These are phyloP conservation scores for Rhodofomes roseus DNA, from an alignment of 1,284 basidiomycete species.

Conservation along the genomic window DNA sequence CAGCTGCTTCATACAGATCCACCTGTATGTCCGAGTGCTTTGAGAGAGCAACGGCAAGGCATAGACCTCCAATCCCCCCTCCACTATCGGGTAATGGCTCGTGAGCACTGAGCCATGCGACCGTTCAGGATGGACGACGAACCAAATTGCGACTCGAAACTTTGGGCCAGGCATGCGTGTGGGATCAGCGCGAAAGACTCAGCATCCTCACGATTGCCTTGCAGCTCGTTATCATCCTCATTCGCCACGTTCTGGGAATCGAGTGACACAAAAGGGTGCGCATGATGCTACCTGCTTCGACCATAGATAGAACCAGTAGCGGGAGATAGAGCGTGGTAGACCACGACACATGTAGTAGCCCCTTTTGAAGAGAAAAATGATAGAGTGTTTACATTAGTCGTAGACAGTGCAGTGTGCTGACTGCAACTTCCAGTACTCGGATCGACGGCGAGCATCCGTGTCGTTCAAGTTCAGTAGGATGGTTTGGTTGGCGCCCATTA, in stretches of 20 bases:
- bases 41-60: conserved; percentile 40
- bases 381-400: neutral
- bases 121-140: neutral
- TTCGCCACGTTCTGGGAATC: neutral
- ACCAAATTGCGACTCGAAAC: conserved; percentile 27
- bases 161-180: conserved; percentile 5
- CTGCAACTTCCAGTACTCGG: no score
- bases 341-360: no score
- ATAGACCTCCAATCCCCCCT: conserved; percentile 46
- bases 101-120: neutral
- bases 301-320: no score
- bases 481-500: neutral
- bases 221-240: no score
- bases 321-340: neutral
- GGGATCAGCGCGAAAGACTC: neutral
- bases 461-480: no score
- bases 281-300: no score
- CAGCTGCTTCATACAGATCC: conserved; percentile 44
- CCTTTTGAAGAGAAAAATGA: no score
- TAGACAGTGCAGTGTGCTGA: no score
- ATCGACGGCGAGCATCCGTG: no score
- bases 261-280: neutral
- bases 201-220: neutral
- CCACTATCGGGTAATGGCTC: conserved; percentile 29
- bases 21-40: conserved; percentile 38